Conservation (phyloP, 2,329 filamentous ascomycete genomes). For the Ophiostoma montium region DNA sequence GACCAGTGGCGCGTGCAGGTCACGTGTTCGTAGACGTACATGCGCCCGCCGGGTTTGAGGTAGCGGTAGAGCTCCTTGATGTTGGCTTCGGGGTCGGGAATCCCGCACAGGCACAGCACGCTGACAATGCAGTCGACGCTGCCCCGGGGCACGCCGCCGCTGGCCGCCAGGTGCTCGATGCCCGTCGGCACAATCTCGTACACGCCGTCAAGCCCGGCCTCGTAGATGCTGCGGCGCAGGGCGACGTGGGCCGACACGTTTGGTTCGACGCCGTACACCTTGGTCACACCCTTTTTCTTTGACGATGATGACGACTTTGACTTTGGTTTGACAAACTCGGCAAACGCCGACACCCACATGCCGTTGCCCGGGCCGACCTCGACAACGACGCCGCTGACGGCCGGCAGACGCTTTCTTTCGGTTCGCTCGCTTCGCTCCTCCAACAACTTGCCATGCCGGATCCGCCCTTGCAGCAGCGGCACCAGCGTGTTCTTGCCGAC, state of each 20-base stretch:
- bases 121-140: constrained; percentile 46
- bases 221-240: constrained; percentile 31
- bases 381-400: constrained; percentile 37
- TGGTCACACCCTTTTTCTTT: constrained; percentile 23
- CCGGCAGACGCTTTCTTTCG: constrained; percentile 17
- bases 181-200: constrained; percentile 51
- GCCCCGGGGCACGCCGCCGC: constrained; percentile 32
- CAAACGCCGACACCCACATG: constrained; percentile 35
- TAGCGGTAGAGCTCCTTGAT: constrained; percentile 40
- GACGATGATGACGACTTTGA: neutral
- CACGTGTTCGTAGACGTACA: constrained; percentile 52
- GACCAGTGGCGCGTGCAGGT: constrained; percentile 23
- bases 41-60: constrained; percentile 46
- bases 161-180: constrained; percentile 38
- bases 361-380: constrained; percentile 50
- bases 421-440: too few species aligned
- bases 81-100: constrained; percentile 44
- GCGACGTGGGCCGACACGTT: constrained; percentile 37
- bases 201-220: constrained; percentile 37
- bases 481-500: constrained; percentile 28
- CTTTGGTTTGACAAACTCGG: neutral
- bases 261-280: constrained; percentile 51
- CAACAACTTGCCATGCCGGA: constrained; percentile 24
- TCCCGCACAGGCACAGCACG: constrained; percentile 48
- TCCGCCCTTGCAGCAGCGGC: constrained; percentile 39